Evolutionary conservation across 2,329 filamentous ascomycete genomes (phyloP), one percentile per base, ranked within the genome.

Genomic region (Penicillium sp.): DNA sequence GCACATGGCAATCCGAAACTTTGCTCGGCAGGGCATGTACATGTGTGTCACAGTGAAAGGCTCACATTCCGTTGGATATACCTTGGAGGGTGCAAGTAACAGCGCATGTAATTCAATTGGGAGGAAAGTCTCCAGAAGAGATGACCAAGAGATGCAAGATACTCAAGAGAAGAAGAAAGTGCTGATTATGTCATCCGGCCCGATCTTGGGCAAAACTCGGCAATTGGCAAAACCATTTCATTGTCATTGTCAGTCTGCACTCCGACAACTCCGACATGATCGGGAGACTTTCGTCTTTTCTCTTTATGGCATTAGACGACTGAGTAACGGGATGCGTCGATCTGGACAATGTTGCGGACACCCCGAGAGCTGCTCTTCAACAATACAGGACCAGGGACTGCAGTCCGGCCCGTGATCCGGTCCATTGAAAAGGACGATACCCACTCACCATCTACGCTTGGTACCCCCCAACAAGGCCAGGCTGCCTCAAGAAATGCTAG

Each of bases 111-210:
- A n/a, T n/a, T n/a, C n/a, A n/a, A n/a, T n/a, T n/a, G n/a, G n/a
- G n/a, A n/a, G n/a, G n/a, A n/a, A n/a, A n/a, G n/a, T n/a, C n/a
- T n/a, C n/a, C n/a, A n/a, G n/a, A n/a, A n/a, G n/a, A n/a, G n/a
- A n/a, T n/a, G n/a, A n/a, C n/a, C n/a, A 18, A 16, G 5, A 18
- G 33, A 36, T 5, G 14, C 31, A 3, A 36, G n/a, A n/a, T n/a
- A n/a, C n/a, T 18, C 33, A 39, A 21, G 34, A 8, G 33, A 34
- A 34, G 33, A 14, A 18, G 19, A 3, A 39, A 6, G 5, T 26
- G 37, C 11, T 43, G 39, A 10, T 59, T 59, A 59, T 52, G 44
- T 59, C 39, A 59, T 18, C 48, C 56, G 56, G 56, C 14, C 14
- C 21, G 50, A 28, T 34, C 44, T 55, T 51, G 53, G 52, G n/a